Conservation (phyloP, 2,329 filamentous ascomycete species). For the Dactylonectria macrodidyma region DNA sequence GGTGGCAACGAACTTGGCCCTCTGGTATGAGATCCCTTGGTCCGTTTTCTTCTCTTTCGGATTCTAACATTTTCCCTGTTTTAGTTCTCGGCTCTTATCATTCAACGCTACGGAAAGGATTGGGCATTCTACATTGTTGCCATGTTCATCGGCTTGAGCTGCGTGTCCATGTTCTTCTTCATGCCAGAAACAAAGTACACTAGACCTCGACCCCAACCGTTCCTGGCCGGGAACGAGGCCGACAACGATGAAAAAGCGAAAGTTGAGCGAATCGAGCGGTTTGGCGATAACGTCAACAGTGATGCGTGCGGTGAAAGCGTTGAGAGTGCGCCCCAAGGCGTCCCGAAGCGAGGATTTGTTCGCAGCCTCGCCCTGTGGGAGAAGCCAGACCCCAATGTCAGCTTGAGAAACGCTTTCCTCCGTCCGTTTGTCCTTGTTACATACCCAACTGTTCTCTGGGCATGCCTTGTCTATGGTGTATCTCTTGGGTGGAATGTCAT, state of each 20-base stretch:
- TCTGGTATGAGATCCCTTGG: conserved; percentile 5
- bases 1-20: conserved; percentile 29
- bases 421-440: conserved; percentile 21
- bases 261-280: conserved; percentile 3
- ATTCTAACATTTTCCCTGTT: not conserved
- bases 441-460: conserved; percentile 29
- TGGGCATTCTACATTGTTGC: conserved; percentile 26
- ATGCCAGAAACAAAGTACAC: conserved; percentile 27
- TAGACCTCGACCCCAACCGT: conserved; percentile 13
- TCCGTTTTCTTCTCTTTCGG: not conserved
- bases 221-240: not conserved
- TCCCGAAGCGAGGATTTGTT: conserved; percentile 3
- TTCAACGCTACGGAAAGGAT: conserved; percentile 20
- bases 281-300: not conserved
- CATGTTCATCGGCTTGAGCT: conserved; percentile 25
- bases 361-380: conserved; percentile 19
- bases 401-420: conserved; percentile 14
- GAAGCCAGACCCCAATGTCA: conserved; percentile 20
- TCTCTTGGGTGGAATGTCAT: conserved; percentile 32
- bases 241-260: conserved; percentile 4
- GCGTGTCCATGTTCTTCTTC: conserved; percentile 28
- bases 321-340: not conserved
- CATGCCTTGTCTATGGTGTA: conserved; percentile 22
- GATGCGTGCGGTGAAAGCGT: not conserved
- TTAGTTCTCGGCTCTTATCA: conserved; percentile 24